Evolutionary conservation across 2,329 filamentous ascomycete species (phyloP).

Genomic region (Cladophialophora psammophila): DNA sequence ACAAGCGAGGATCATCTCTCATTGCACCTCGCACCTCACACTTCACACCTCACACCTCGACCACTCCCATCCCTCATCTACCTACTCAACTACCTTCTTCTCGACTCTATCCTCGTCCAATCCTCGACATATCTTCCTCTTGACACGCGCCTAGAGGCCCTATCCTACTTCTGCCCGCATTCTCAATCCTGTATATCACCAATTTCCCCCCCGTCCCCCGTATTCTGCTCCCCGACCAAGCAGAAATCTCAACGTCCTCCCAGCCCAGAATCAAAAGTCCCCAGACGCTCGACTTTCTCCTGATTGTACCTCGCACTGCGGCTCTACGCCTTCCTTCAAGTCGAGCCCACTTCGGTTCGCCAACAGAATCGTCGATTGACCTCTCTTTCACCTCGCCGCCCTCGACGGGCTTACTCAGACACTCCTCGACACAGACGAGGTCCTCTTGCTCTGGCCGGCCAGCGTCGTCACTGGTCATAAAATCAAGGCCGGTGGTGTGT

Average conservation of each 20-base stretch:
- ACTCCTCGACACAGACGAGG: background rate
- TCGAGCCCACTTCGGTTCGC: background rate
- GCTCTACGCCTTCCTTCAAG: constrained; percentile 6
- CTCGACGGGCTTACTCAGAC: constrained; percentile 32
- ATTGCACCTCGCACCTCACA: constrained; percentile 24
- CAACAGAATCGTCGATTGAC: background rate
- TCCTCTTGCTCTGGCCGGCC: constrained; percentile 15
- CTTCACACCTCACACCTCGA: constrained; percentile 28
- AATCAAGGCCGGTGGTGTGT: background rate
- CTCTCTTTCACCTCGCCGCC: constrained; percentile 19
- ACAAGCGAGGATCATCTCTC: constrained; percentile 32
- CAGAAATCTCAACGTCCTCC: constrained; percentile 24
- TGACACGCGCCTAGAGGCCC: constrained; percentile 33
- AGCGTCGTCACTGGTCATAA: background rate
- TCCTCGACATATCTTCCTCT: constrained; percentile 27
- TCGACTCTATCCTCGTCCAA: constrained; percentile 22
- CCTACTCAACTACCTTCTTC: constrained; percentile 21
- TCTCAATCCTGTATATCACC: constrained; percentile 37
- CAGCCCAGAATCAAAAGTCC: constrained; percentile 6
- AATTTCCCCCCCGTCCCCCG: constrained; percentile 13
- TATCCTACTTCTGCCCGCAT: constrained; percentile 35
- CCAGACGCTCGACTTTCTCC: background rate
- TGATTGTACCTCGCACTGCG: constrained; percentile 14
- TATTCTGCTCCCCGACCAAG: constrained; percentile 25
- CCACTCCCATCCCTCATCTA: constrained; percentile 27